Conservation (phyloP, 2,329 filamentous ascomycete genomes). For the Nakataea oryzae region DNA sequence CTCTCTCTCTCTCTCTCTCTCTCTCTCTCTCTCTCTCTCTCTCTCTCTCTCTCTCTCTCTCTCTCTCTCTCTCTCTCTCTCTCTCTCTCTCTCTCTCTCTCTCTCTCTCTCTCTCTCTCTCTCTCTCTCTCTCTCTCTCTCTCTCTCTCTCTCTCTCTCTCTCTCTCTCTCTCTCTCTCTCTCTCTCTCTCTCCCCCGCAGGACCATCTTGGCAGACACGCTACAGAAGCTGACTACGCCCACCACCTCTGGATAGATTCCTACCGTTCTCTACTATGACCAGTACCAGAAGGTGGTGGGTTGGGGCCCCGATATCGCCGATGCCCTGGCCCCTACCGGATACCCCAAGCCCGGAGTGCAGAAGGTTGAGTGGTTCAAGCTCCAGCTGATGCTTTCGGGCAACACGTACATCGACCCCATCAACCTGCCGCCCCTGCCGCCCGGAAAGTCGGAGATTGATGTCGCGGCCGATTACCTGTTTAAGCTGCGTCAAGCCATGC, state of each 20-base stretch:
- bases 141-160: no score
- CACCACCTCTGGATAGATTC: conserved; percentile 52
- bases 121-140: no score
- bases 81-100: no score
- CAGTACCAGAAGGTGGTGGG: conserved; percentile 99
- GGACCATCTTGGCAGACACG: background rate
- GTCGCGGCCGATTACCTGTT: conserved; percentile 99
- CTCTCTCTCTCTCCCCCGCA: background rate
- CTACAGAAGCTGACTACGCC: background rate
- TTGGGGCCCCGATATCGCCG: conserved; percentile 96
- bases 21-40: no score
- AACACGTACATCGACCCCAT: conserved; percentile 99
- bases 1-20: no score
- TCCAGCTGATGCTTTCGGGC: conserved; percentile 95
- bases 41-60: no score
- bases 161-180: background rate
- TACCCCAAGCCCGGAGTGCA: conserved; percentile 97
- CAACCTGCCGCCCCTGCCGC: conserved; percentile 92
- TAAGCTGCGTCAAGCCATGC: conserved; percentile 95
- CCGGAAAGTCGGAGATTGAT: conserved; percentile 97
- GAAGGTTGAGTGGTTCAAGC: conserved; percentile 99
- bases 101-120: no score
- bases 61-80: no score
- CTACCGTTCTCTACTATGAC: conserved; percentile 98
- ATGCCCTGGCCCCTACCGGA: conserved; percentile 89